Evolutionary conservation across 805 yeast genomes (phyloP).

Genomic region (Cyberlindnera japonica): DNA sequence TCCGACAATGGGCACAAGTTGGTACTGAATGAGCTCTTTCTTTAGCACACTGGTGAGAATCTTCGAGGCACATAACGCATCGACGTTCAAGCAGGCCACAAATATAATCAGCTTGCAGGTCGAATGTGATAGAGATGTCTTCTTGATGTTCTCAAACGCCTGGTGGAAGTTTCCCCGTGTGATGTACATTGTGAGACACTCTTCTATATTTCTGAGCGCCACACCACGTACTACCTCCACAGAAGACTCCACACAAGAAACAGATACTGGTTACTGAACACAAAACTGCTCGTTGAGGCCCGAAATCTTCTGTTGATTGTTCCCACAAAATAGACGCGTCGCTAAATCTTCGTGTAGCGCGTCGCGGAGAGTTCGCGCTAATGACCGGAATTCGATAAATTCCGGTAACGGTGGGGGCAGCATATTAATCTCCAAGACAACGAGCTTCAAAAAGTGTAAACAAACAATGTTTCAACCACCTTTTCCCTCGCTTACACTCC

Average conservation of each 20-base stretch:
- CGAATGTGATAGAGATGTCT: conserved; percentile 82
- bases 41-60: conserved; percentile 68
- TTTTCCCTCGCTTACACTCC: not conserved
- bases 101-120: conserved; percentile 77
- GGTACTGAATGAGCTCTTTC: conserved; percentile 81
- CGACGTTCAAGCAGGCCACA: conserved; percentile 87
- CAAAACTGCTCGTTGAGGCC: too few relatives aligned
- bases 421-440: not conserved
- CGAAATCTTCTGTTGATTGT: not conserved
- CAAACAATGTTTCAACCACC: not conserved
- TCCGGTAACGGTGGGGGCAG: not conserved
- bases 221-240: too few relatives aligned
- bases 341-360: too few relatives aligned
- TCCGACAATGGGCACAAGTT: conserved; percentile 90
- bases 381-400: not conserved
- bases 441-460: not conserved
- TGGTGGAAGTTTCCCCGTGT: conserved; percentile 62
- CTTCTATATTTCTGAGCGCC: not conserved
- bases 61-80: conserved; percentile 85
- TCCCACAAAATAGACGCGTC: not conserved
- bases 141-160: conserved; percentile 64
- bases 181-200: conserved; percentile 57
- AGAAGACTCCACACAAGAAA: too few relatives aligned
- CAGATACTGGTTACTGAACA: too few relatives aligned
- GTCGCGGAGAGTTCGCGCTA: not conserved